Conservation (phyloP, 495 filamentous ascomycete species). For the Durotheca rogersii region DNA sequence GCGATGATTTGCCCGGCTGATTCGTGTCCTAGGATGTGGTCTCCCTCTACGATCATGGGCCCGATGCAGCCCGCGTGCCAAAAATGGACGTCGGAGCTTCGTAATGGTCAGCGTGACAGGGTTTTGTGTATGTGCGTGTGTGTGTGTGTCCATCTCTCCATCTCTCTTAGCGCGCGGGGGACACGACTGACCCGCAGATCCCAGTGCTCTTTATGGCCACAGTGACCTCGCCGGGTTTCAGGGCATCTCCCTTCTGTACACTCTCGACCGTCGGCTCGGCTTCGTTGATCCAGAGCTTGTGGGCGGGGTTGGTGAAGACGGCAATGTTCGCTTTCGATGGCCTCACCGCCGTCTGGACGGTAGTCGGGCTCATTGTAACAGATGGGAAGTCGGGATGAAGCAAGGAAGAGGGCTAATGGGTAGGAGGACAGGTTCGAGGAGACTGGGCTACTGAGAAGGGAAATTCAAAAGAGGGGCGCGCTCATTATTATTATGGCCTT, state of each 20-base stretch:
- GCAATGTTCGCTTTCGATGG: slow-evolving; percentile 81
- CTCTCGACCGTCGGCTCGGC: slow-evolving; percentile 73
- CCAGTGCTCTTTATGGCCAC: slow-evolving; percentile 85
- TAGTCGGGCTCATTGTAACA: slow-evolving; percentile 32
- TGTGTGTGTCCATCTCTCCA: too few species aligned
- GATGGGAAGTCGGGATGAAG: background rate
- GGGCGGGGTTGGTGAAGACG: slow-evolving; percentile 89
- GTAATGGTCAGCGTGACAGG: slow-evolving; percentile 26
- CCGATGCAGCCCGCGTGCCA: slow-evolving; percentile 93
- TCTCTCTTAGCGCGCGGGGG: slow-evolving; percentile 1
- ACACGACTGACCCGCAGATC: slow-evolving; percentile 76
- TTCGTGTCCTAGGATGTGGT: slow-evolving; percentile 91
- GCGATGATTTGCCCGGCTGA: slow-evolving; percentile 82
- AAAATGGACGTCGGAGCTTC: slow-evolving; percentile 90
- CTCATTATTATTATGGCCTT: slow-evolving; percentile 21
- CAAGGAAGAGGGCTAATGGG: background rate
- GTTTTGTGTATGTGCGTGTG: too few species aligned
- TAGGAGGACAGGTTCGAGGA: slow-evolving; percentile 4
- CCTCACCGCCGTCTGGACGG: slow-evolving; percentile 30
- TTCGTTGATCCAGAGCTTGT: slow-evolving; percentile 87
- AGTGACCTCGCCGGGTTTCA: slow-evolving; percentile 81
- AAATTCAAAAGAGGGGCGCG: slow-evolving; percentile 21
- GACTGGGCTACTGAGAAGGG: slow-evolving; percentile 7
- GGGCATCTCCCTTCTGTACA: slow-evolving; percentile 64
- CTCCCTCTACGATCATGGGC: slow-evolving; percentile 84